Evolutionary conservation across 2,329 filamentous ascomycete species (phyloP), one percentile per base, ranked within the genome.

Genomic region (Scedosporium dehoogii): DNA sequence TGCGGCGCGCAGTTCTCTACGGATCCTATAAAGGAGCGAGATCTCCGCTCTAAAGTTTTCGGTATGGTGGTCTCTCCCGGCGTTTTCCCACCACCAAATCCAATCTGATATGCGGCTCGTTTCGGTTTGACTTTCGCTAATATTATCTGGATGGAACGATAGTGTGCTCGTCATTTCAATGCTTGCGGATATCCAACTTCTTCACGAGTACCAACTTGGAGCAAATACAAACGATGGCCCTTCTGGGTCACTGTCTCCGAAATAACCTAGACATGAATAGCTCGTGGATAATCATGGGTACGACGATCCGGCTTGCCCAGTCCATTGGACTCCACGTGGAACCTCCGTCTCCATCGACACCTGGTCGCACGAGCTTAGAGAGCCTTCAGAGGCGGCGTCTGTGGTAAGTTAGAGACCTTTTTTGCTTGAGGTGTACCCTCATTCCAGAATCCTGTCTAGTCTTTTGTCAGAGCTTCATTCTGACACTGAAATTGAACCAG

Each of bases 211-310:
- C 48, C n/a, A 21, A 61, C 38, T 25, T 61, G 7, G 46, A 61
- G 9, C 59, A 61, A 18, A 56, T 61, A 16, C 59, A 61, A 29
- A 23, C 59, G 4, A 56, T 61, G 59, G 59, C 48, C 12, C 59
- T 61, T 6, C 48, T 61, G 14, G 29, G 59, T 10, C 59, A 61
- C 33, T 61, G 46, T 7, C 59, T 61, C 7, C 59, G 59, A 18
- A 61, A 61, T 16, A 61, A 61, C 14, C 46, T 61, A 3, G 59
- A 61, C 33, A 61, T 61, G 59, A 61, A 61, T 25, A 56, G 46
- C 29, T 33, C 59, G 7, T 61, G 59, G 59, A 56, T 61, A 12
- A 14, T 56, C 9, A 61, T 61, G 59, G 59, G 59, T 14, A 33
- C 48, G 16, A 61, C 59, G 2, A 56, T 61, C 7, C 48, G 59